Evolutionary conservation across 2,329 filamentous ascomycete genomes (phyloP), one percentile per base, ranked within the genome.

Genomic region (Zymoseptoria ardabiliae): DNA sequence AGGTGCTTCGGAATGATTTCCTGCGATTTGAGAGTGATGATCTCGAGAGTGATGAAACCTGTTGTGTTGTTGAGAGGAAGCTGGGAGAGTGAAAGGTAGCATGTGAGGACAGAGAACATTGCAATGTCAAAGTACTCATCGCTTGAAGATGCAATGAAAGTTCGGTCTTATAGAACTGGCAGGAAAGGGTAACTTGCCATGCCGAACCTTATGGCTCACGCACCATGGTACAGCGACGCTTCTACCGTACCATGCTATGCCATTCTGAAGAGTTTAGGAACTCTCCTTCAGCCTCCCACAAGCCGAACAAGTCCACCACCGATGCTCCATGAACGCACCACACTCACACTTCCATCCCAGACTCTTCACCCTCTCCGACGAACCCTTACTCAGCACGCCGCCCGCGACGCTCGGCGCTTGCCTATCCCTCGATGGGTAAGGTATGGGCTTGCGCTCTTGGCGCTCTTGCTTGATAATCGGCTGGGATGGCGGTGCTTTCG

Each of bases 221-320:
- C 23, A 25, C 23, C 23, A 25, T 25, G 30, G 30, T 17, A 17
- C 11, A 17, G 35, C 35, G 11, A 41, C 5, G 17, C 3, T 13
- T 17, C 1, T 17, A n/a, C 17, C 11, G 35, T 53, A 28, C 11
- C 21, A 13, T 3, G n/a, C 20, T n/a, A 21, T 21, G 20, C 19
- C 6, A 8, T 1, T 13, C 19, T 7, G n/a, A 3, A 28, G 30
- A 13, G 11, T 30, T 73, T 63, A 81, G n/a, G 80, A 82, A 49
- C 70, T 71, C 41, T 71, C 66, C 69, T 86, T 86, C 81, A 86
- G 82, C 8, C 71, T 75, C 54, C 84, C 83, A 69, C 84, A 87
- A 10, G 75, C 75, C 13, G 80, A 79, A 65, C 84, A 87, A 4
- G 82, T 85, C 84, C 83, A 86, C 83, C 83, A 87, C 65, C 83